Percentiles rank a stretch among this genome's conserved stretches.
phyloP scores from a whole-genome alignment of 2,329 filamentous ascomycete species.

The Alternaria sp. region DNA sequence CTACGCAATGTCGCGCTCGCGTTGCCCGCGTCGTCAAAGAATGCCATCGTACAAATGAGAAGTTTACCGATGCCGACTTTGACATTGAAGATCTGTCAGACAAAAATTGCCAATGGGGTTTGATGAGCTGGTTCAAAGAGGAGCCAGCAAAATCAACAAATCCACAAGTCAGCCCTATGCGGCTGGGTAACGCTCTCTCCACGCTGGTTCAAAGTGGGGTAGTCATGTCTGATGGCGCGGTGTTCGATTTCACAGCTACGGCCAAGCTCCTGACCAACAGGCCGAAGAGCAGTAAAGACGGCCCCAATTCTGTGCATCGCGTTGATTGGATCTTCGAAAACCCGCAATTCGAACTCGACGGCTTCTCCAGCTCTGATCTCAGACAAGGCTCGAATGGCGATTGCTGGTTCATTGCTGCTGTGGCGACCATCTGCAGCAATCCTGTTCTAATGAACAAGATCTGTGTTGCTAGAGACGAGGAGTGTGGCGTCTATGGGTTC shows the following conservation, averaged over 20 bases:
- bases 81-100: conserved; percentile 76
- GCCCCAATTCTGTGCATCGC: conserved; percentile 37
- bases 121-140: conserved; percentile 51
- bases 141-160: conserved; percentile 57
- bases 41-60: conserved; percentile 79
- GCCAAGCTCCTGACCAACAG: conserved; percentile 63
- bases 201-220: conserved; percentile 34
- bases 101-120: conserved; percentile 40
- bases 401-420: conserved; percentile 83
- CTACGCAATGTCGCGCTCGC: conserved; percentile 68
- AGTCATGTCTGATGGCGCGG: conserved; percentile 22
- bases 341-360: conserved; percentile 77
- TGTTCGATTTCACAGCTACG: conserved; percentile 53
- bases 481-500: conserved; percentile 83
- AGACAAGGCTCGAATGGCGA: conserved; percentile 79
- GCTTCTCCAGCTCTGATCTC: conserved; percentile 77
- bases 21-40: conserved; percentile 63
- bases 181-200: conserved; percentile 29
- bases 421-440: conserved; percentile 78
- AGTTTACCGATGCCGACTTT: conserved; percentile 83
- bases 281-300: conserved; percentile 25
- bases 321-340: conserved; percentile 76
- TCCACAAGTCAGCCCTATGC: conserved; percentile 15
- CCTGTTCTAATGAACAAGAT: conserved; percentile 72
- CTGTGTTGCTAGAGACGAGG: conserved; percentile 75